Base-by-base conservation (phyloP, 805 yeast species). In the Geotrichum ghanense region DNA sequence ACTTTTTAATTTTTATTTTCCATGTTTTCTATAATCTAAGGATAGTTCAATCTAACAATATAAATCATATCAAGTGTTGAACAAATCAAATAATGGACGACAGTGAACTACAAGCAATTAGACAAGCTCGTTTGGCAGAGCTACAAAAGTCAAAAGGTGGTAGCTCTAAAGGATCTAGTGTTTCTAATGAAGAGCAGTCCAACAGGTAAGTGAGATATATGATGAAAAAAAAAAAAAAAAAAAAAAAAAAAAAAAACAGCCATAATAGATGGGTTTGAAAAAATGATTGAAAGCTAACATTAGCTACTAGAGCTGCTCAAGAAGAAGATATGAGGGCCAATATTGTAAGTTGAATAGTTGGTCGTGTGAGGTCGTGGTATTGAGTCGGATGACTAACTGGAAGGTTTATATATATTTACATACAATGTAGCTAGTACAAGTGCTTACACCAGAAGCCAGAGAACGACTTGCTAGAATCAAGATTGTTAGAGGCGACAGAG, bases 101-200 rank as follows among this genome's bases (percentile, higher is more conserved):
- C 61, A 65, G 79, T 20, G 98, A 90, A 64, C 69, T 90, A 49
- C 79, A 81, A 55, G 96, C 96, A 25, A 84, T 90, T 52, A 76
- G 97, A 56, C 87, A 86, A 41, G 97, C 97, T n/a, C 76, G 97
- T 54, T 65, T 90, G 55, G 81, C 82, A 21, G 95, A 90, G 64
- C 69, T 90, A 51, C 94, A 84, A 61, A 70, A 74, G 51, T 61
- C 57, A 46, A 54, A 55, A 20, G 58, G 55, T 14, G 53, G 50
- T 22, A 45, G 43, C 19, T 54, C 47, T 48, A 53, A 51, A 44
- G 43, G 59, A 46, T 14, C 48, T 23, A 45, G 48, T 19, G 3
- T 42, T 20, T 17, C 34, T 19, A 22, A 17, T 20, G 48, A 16
- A 26, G 44, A 26, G 31, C 27, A 24, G 27, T 7, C 12, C 12